phyloP scores from a whole-genome alignment of 2,329 filamentous ascomycete species.

The Claviceps purpurea region DNA sequence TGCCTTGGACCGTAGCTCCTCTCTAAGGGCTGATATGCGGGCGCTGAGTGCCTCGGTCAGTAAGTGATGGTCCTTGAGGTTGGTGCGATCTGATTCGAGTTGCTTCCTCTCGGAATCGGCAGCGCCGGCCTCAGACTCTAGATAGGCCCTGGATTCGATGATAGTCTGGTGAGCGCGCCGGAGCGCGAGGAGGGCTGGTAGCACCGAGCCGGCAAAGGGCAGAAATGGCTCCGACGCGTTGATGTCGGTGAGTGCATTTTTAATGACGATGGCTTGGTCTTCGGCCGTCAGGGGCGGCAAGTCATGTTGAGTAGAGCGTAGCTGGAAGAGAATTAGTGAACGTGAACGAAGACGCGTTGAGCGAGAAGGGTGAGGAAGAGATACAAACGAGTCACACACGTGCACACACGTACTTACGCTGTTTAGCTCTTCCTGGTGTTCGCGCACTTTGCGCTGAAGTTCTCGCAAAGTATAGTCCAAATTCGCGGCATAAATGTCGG shows the following conservation, averaged over 20 bases:
- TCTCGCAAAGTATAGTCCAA: constrained; percentile 56
- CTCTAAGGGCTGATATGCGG: constrained; percentile 45
- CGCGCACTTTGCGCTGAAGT: constrained; percentile 44
- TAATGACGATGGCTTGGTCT: constrained; percentile 34
- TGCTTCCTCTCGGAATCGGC: constrained; percentile 30
- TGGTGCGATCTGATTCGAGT: constrained; percentile 36
- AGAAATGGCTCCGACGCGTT: constrained; percentile 49
- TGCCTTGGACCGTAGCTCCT: constrained; percentile 41
- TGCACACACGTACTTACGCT: constrained; percentile 22
- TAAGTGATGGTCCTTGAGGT: constrained; percentile 40
- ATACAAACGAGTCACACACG: no score
- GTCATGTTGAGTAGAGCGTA: constrained; percentile 14
- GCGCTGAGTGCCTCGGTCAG: constrained; percentile 39
- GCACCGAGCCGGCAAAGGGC: constrained; percentile 50
- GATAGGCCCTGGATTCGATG: constrained; percentile 47
- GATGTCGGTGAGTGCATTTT: constrained; percentile 51
- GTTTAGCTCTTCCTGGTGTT: constrained; percentile 37
- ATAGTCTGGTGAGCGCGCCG: constrained; percentile 53
- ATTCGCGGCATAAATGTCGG: constrained; percentile 26
- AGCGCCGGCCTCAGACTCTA: constrained; percentile 30
- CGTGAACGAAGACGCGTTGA: neutral
- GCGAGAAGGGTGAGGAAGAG: neutral
- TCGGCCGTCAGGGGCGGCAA: constrained; percentile 14
- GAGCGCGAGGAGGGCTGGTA: constrained; percentile 60
- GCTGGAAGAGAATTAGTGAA: constrained; percentile 9